Conservation (phyloP, 305 asterid species). For the Ruellia speciosa region DNA sequence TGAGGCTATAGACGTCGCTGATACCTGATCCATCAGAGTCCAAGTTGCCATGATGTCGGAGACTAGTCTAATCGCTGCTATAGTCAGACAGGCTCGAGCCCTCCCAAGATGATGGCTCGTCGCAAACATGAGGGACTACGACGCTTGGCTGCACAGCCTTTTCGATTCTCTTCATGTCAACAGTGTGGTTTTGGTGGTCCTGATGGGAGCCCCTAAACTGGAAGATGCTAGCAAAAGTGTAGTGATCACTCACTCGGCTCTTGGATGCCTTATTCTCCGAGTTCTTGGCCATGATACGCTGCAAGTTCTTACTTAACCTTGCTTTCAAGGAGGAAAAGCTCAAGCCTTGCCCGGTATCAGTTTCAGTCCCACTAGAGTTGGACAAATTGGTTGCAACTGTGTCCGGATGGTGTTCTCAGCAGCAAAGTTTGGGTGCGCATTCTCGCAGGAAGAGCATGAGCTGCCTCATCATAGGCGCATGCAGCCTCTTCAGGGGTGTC, state of each 20-base stretch:
- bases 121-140: slow-evolving; percentile 45
- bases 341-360: slow-evolving; percentile 36
- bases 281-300: slow-evolving; percentile 64
- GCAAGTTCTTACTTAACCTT: slow-evolving; percentile 68
- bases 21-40: slow-evolving; percentile 61
- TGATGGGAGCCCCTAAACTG: slow-evolving; percentile 47
- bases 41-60: slow-evolving; percentile 24
- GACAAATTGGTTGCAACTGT: slow-evolving; percentile 13
- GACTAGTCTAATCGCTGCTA: slow-evolving; percentile 48
- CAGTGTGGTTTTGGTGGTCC: slow-evolving; percentile 32
- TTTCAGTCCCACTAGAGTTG: slow-evolving; percentile 14
- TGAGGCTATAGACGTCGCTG: slow-evolving; percentile 22
- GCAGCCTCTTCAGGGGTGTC: slow-evolving; percentile 93
- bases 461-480: slow-evolving; percentile 79
- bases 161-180: slow-evolving; percentile 51
- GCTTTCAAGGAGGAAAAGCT: slow-evolving; percentile 75
- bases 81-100: slow-evolving; percentile 41
- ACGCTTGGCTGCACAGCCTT: slow-evolving; percentile 70
- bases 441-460: slow-evolving; percentile 83
- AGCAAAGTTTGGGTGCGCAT: slow-evolving; percentile 70
- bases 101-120: slow-evolving; percentile 40
- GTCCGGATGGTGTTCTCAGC: slow-evolving; percentile 12
- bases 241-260: slow-evolving; percentile 76
- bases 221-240: slow-evolving; percentile 74
- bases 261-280: slow-evolving; percentile 51